These are phyloP conservation scores for Globisporangium middletonii DNA, from an alignment of 352 stramenopile species.

Conservation along the genomic window DNA sequence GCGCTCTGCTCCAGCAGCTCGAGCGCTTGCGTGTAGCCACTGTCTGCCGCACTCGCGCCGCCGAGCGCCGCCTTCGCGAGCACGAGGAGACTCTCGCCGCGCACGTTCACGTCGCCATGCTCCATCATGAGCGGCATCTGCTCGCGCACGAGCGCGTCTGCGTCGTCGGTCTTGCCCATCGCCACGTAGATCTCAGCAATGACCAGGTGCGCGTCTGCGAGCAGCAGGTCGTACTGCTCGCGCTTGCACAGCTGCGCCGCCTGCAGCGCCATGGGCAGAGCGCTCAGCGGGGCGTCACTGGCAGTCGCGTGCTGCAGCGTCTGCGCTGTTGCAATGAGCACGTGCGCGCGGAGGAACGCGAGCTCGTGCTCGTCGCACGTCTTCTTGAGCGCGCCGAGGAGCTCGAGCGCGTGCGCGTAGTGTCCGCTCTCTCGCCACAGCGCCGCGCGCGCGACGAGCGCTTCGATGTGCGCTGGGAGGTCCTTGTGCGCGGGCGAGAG, in stretches of 20 bases:
- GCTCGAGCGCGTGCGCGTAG: conserved; percentile 27
- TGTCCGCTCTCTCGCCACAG: conserved; percentile 29
- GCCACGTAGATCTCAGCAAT: conserved; percentile 57
- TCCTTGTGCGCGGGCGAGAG: conserved; percentile 47
- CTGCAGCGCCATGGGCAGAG: conserved; percentile 34
- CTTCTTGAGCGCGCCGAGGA: conserved; percentile 32
- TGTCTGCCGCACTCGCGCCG: conserved; percentile 12
- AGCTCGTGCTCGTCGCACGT: conserved; percentile 37
- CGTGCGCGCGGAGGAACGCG: conserved; percentile 41
- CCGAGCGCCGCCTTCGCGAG: conserved; percentile 46
- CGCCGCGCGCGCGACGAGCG: conserved; percentile 23
- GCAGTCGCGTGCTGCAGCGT: conserved; percentile 26
- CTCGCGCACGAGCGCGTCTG: conserved; percentile 37
- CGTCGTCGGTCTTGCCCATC: conserved; percentile 47
- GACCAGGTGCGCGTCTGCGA: conserved; percentile 50
- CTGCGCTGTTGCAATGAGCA: conserved; percentile 37
- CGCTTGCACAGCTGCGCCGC: conserved; percentile 37
- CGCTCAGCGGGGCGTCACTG: conserved; percentile 44
- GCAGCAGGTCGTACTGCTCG: conserved; percentile 53
- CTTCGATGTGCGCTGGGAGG: conserved; percentile 38
- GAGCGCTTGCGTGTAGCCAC: conserved; percentile 1
- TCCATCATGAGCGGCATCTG: conserved; percentile 70
- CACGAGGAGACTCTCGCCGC: conserved; percentile 47
- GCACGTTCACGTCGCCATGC: conserved; percentile 46
- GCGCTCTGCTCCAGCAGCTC: conserved; percentile 23